A percentile compares a stretch with the other conserved stretches of the same genome.
These are phyloP conservation scores for Russula earlei DNA, from an alignment of 768 basidiomycete species.

Conservation along the genomic window DNA sequence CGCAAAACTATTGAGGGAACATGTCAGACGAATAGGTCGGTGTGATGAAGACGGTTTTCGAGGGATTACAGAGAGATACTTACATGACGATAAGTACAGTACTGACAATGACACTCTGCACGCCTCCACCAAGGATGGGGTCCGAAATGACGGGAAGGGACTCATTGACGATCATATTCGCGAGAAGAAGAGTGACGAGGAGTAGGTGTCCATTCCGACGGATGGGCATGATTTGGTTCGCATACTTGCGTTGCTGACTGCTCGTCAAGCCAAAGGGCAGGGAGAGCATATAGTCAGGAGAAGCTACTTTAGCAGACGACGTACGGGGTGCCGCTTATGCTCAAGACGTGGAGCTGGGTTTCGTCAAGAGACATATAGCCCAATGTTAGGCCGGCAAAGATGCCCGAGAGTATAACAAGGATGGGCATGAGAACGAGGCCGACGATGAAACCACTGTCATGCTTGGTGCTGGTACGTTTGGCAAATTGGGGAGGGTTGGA, in stretches of 20 bases:
- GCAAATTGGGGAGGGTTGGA: conserved; percentile 22
- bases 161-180: conserved; percentile 92
- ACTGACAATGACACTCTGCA: conserved; percentile 68
- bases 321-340: conserved; percentile 75
- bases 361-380: conserved; percentile 92
- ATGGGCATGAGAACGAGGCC: conserved; percentile 64
- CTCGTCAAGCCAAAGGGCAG: background rate
- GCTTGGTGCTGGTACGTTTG: conserved; percentile 25
- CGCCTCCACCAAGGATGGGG: conserved; percentile 68
- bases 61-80: conserved; percentile 31
- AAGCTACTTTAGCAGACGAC: conserved; percentile 24
- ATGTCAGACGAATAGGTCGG: background rate
- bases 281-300: conserved; percentile 8
- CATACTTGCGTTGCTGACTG: conserved; percentile 72
- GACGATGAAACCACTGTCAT: conserved; percentile 29
- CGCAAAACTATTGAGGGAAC: conserved; percentile 47
- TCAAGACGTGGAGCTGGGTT: conserved; percentile 82
- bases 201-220: conserved; percentile 76
- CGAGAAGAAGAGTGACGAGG: conserved; percentile 71
- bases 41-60: background rate
- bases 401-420: conserved; percentile 71
- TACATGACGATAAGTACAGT: conserved; percentile 84
- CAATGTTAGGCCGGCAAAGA: conserved; percentile 87
- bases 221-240: conserved; percentile 79
- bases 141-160: conserved; percentile 78